phyloP scores from a whole-genome alignment of 192 early-diverging fungal species.

The Rhizophagus clarus region DNA sequence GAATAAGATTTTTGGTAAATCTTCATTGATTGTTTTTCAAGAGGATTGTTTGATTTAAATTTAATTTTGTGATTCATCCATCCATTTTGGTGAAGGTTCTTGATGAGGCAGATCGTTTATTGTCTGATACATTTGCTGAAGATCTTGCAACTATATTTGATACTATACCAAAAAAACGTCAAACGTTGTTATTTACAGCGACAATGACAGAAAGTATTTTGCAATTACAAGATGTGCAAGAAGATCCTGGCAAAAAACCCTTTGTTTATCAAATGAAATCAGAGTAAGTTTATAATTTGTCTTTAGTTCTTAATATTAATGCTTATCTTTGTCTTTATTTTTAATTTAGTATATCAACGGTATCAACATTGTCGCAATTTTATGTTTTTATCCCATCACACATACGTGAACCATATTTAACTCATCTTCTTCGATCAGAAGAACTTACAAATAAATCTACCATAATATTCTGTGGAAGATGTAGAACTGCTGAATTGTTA shows the following conservation, averaged over 20 bases:
- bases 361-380: constrained; percentile 81
- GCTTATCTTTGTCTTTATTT: constrained; percentile 30
- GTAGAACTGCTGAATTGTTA: constrained; percentile 81
- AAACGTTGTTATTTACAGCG: constrained; percentile 95
- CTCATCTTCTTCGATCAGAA: constrained; percentile 73
- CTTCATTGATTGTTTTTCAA: neutral
- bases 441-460: constrained; percentile 75
- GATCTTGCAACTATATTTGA: constrained; percentile 82
- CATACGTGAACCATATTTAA: constrained; percentile 86
- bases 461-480: constrained; percentile 92
- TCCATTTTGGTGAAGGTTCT: constrained; percentile 51
- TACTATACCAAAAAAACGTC: constrained; percentile 77
- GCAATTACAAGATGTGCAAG: constrained; percentile 54
- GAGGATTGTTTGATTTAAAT: neutral
- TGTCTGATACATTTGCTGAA: constrained; percentile 82
- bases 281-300: constrained; percentile 21
- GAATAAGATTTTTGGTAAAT: constrained; percentile 73
- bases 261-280: constrained; percentile 60
- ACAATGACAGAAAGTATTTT: constrained; percentile 94
- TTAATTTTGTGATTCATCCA: neutral
- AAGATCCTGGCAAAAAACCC: constrained; percentile 46
- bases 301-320: neutral
- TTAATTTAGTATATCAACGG: constrained; percentile 62
- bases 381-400: constrained; percentile 94
- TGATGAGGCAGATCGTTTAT: constrained; percentile 94